These are phyloP conservation scores for Vaccinium corymbosum DNA, from an alignment of 148 eudicot species.

Conservation along the genomic window DNA sequence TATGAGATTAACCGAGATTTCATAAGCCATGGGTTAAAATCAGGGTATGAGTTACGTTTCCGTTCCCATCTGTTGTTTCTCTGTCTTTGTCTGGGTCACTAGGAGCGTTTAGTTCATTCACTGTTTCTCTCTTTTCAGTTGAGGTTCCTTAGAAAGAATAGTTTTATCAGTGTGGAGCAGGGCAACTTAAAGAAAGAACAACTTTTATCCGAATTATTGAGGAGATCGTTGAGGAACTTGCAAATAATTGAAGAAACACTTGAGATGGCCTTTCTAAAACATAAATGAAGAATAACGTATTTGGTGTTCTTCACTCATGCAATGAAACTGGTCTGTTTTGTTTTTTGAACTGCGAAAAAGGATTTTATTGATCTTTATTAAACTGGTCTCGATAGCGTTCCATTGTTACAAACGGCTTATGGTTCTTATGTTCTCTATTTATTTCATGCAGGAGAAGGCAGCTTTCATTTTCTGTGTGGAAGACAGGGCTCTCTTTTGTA, in stretches of 20 bases:
- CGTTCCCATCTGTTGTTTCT: background rate
- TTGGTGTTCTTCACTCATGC: background rate
- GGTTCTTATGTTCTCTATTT: conserved; percentile 11
- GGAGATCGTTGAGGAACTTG: no score
- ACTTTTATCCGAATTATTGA: no score
- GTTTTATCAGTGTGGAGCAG: background rate
- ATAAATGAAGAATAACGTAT: background rate
- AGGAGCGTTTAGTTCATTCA: background rate
- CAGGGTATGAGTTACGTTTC: background rate
- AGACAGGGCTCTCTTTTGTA: conserved; percentile 91
- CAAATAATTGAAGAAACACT: no score
- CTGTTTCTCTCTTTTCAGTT: background rate
- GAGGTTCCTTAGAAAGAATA: background rate
- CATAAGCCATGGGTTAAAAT: background rate
- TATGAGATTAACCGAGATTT: background rate
- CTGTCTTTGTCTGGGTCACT: background rate
- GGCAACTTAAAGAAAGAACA: no score
- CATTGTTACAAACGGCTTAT: background rate
- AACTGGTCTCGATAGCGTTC: background rate
- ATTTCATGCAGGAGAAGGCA: conserved; percentile 61
- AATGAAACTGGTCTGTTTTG: no score
- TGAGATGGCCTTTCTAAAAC: no score
- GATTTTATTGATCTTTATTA: no score
- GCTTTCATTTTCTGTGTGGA: conserved; percentile 98
- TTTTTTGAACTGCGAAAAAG: no score